These are phyloP conservation scores for Salix arbutifolia DNA, from an alignment of 345 rosid species.

Conservation along the genomic window DNA sequence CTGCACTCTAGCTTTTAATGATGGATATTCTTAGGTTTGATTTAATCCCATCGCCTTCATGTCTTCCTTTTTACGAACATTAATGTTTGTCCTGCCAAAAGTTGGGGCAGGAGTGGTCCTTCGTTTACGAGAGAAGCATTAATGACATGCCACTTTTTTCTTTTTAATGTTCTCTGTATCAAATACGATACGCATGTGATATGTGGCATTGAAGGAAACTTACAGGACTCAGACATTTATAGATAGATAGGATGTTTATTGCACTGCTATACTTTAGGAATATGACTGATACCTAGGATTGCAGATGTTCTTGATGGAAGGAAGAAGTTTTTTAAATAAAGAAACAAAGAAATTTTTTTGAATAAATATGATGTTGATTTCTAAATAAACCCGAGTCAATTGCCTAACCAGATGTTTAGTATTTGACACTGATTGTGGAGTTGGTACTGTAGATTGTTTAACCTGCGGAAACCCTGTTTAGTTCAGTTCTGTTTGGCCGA, in stretches of 20 bases:
- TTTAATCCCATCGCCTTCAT: not conserved
- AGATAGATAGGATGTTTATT: not conserved
- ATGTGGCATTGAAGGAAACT: not conserved
- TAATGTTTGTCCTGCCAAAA: not conserved
- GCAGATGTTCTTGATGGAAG: not conserved
- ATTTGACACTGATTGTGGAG: not conserved
- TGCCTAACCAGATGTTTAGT: not conserved
- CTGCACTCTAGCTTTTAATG: not conserved
- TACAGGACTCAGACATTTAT: not conserved
- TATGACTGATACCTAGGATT: not conserved
- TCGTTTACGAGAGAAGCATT: not conserved
- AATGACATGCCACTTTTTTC: not conserved
- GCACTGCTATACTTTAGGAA: not conserved
- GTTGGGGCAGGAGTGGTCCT: not conserved
- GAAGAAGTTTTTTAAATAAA: too few species aligned
- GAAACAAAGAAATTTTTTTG: not conserved
- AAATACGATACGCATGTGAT: not conserved
- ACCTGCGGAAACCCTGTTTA: not conserved
- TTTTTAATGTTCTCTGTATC: not conserved
- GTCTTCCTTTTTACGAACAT: not conserved
- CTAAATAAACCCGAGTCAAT: not conserved
- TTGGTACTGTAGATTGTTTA: not conserved
- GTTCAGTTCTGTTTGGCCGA: not conserved
- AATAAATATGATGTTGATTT: not conserved
- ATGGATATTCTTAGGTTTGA: not conserved